A percentile compares a stretch with the other conserved stretches of the same genome.
phyloP scores from a whole-genome alignment of 2,329 filamentous ascomycete species.

The Aureobasidium zeae region DNA sequence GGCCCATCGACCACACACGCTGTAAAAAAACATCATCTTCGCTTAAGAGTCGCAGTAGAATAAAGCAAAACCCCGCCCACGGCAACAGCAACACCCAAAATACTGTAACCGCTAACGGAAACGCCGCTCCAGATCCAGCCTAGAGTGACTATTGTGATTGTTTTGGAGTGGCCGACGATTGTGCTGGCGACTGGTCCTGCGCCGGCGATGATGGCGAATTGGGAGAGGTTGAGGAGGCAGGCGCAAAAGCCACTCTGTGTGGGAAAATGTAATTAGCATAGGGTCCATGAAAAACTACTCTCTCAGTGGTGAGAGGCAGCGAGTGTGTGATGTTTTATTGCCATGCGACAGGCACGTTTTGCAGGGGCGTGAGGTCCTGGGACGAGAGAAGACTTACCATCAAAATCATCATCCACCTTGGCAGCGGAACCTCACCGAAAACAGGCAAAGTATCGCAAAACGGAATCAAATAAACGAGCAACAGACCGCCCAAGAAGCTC shows the following conservation, averaged over 20 bases:
- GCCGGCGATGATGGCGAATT: constrained; percentile 29
- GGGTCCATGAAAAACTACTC: not conserved
- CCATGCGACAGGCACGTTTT: not conserved
- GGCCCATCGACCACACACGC: too few species aligned
- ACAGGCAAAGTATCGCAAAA: constrained; percentile 55
- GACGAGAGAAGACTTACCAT: constrained; percentile 45
- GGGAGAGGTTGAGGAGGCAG: constrained; percentile 49
- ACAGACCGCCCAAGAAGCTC: constrained; percentile 52
- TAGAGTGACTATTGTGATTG: constrained; percentile 26
- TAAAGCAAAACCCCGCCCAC: constrained; percentile 27
- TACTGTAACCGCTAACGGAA: constrained; percentile 22
- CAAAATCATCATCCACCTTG: constrained; percentile 39
- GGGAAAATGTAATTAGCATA: not conserved
- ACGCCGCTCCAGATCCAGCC: constrained; percentile 25
- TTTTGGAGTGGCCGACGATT: constrained; percentile 30
- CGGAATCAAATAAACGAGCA: constrained; percentile 57
- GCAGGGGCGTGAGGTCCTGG: too few species aligned
- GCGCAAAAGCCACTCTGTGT: constrained; percentile 54
- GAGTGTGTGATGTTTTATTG: too few species aligned
- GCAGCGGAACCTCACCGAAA: constrained; percentile 42
- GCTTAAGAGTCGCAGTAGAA: constrained; percentile 2
- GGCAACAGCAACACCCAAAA: constrained; percentile 25
- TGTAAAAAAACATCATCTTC: too few species aligned
- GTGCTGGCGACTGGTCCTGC: constrained; percentile 28
- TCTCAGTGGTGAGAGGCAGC: too few species aligned